Conservation (phyloP, 2,329 filamentous ascomycete genomes). For the Ophiostoma montium region DNA sequence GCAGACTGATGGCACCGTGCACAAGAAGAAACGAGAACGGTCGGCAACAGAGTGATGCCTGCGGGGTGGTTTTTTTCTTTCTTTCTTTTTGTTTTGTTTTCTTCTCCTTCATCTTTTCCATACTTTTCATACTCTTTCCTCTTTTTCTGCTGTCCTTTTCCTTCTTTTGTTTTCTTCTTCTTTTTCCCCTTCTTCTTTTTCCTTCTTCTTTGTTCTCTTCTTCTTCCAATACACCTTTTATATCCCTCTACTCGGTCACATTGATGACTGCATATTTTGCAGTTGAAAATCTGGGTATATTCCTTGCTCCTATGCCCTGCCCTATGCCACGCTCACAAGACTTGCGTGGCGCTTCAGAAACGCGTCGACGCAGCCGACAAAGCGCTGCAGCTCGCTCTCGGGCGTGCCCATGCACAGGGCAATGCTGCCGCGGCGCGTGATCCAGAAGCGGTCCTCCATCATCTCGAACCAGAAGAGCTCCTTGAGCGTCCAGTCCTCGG, state of each 20-base stretch:
- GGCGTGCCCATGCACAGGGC: conserved; percentile 11
- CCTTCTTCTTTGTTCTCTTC: background rate
- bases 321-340: conserved; percentile 9
- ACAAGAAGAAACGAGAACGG: too few relatives aligned
- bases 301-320: too few relatives aligned
- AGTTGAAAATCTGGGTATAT: too few relatives aligned
- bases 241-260: background rate
- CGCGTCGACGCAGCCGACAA: conserved; percentile 25
- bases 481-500: conserved; percentile 11
- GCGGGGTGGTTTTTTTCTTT: background rate
- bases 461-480: conserved; percentile 14
- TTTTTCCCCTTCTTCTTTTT: background rate
- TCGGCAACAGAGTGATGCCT: too few relatives aligned
- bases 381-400: conserved; percentile 24
- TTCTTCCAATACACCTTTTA: too few relatives aligned
- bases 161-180: background rate
- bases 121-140: background rate
- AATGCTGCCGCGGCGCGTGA: conserved; percentile 12
- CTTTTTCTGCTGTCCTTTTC: background rate
- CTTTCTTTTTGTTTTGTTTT: background rate
- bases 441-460: conserved; percentile 12
- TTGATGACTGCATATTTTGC: too few relatives aligned
- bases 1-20: too few relatives aligned
- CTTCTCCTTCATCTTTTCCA: background rate
- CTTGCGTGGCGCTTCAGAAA: conserved; percentile 7